Conservation (phyloP, 192 early-diverging fungal species). For the Entomortierella chlamydospora region DNA sequence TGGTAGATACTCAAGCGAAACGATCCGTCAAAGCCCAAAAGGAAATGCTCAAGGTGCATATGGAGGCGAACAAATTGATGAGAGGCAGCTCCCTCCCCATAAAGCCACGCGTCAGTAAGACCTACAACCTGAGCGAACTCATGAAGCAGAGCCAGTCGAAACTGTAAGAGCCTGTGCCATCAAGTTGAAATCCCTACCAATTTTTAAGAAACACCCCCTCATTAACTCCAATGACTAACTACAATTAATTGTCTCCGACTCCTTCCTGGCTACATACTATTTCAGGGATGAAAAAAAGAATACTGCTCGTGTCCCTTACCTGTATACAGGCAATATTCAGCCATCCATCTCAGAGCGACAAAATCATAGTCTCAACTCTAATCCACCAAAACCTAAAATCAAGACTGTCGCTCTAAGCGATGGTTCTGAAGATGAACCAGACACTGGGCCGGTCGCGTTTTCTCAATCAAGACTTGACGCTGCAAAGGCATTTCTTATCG, state of each 20-base stretch:
- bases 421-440: slow-evolving; percentile 22
- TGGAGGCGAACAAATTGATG: slow-evolving; percentile 7
- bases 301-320: neutral
- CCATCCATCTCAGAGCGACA: neutral
- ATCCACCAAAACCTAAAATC: neutral
- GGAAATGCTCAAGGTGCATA: slow-evolving; percentile 1
- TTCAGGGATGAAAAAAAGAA: slow-evolving; percentile 5
- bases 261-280: too few relatives aligned
- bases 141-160: slow-evolving; percentile 7
- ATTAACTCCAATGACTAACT: too few relatives aligned
- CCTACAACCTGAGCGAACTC: neutral
- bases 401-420: slow-evolving; percentile 14
- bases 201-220: too few relatives aligned
- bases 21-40: slow-evolving; percentile 2
- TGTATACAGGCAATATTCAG: neutral
- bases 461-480: slow-evolving; percentile 13
- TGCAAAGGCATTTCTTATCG: slow-evolving; percentile 6
- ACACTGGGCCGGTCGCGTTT: neutral
- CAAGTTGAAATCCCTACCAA: too few relatives aligned
- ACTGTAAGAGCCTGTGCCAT: neutral
- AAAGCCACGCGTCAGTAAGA: slow-evolving; percentile 9
- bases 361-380: neutral
- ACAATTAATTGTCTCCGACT: neutral
- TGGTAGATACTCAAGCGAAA: neutral
- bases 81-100: neutral